Base-by-base conservation (phyloP, 495 filamentous ascomycete genomes). In the Penicillium pulvis region DNA sequence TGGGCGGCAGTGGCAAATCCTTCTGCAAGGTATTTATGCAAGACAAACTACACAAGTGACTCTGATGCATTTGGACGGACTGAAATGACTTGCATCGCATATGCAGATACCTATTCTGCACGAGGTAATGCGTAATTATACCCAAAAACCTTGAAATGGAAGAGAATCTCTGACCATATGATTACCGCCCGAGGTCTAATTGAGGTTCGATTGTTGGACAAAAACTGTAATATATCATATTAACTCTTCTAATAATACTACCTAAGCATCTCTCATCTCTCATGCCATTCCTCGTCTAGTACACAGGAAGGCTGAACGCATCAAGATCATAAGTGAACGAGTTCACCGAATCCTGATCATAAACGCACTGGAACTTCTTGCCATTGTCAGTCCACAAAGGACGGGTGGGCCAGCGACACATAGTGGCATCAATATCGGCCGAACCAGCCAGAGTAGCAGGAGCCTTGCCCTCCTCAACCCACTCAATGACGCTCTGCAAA, bases 381-480 rank as follows among this genome's bases (percentile, higher is more conserved):
- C 2, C 50, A 23, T 75, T 75, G 10, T 51, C 54, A 12, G 51
- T 64, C 72, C 74, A 81, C 19, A 75, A 28, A 17, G 78, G 80
- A 42, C 79, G 68, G 11, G 75, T 55, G 4, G 79, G 79, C 74
- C 73, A 83, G 14, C 61, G 64, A 43, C 78, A 83, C 46, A 75
- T 74, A 9, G 63, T 73, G 4, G 64, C 64, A 6, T 52, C 35
- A 26, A 65, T 77, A 70, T 26, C 50, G 39, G 19, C 10, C 3
- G 50, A 52, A 8, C 50, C 50, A 36, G 16, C 33, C 31, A 80
- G 59, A 12, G 62, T 73, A 9, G 51, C 58, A 0, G 80, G 80
- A 31, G 70, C 61, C 3, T 73, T 58, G 12, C 71, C 79, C 8
- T 79, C 72, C 57, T 82, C 79, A 14, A 81, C 81, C 81, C 81